Conservation (phyloP, 345 rosid genomes). For the Melaleuca alternifolia region DNA sequence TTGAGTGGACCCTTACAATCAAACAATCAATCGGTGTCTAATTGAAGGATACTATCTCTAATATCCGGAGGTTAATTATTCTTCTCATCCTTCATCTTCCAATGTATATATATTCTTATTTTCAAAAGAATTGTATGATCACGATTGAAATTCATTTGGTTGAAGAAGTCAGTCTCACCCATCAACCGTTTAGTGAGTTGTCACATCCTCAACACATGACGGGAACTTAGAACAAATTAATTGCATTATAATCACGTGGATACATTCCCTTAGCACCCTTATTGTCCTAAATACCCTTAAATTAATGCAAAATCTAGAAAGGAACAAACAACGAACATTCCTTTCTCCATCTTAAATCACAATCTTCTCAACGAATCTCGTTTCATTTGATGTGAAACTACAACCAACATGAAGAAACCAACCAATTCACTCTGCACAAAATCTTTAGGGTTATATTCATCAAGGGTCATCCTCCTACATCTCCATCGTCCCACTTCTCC, state of each 20-base stretch:
- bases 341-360: neutral
- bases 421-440: neutral
- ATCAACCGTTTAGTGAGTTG: neutral
- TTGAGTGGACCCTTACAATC: neutral
- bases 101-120: neutral
- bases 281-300: neutral
- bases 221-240: neutral
- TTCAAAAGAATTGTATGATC: neutral
- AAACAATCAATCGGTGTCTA: neutral
- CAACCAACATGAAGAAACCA: constrained; percentile 9
- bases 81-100: neutral
- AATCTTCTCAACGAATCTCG: constrained; percentile 4
- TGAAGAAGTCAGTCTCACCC: neutral
- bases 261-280: neutral
- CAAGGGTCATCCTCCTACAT: neutral
- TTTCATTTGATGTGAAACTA: constrained; percentile 16
- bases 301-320: neutral
- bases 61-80: neutral
- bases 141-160: neutral
- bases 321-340: neutral
- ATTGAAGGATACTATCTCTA: neutral
- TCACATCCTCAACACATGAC: neutral
- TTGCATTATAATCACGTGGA: neutral
- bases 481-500: neutral
- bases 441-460: neutral